Evolutionary conservation across 2,329 filamentous ascomycete genomes (phyloP).

Genomic region (Aaosphaeria arxii): DNA sequence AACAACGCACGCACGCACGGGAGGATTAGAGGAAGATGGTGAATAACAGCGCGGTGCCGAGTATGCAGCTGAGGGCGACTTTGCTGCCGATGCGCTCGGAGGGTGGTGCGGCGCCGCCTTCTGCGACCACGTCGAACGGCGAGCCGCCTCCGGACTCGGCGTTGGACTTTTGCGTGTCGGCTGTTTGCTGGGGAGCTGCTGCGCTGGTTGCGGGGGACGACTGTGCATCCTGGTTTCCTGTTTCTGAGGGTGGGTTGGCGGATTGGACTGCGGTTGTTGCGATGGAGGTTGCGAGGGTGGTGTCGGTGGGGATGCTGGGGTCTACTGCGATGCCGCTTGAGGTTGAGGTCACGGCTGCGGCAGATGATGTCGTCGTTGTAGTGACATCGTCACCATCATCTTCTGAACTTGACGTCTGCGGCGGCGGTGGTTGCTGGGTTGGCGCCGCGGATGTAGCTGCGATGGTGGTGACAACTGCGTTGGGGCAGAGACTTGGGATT

Average conservation of each 20-base stretch:
- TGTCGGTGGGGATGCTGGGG: constrained; percentile 1
- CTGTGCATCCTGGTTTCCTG: background rate
- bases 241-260: background rate
- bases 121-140: constrained; percentile 40
- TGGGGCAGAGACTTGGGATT: constrained; percentile 38
- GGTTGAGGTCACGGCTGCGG: background rate
- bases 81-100: constrained; percentile 5
- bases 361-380: background rate
- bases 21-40: background rate
- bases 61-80: background rate
- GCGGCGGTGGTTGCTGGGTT: background rate
- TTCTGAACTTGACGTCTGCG: background rate
- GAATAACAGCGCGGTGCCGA: constrained; percentile 8
- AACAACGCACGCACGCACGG: too few relatives aligned
- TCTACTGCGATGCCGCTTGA: background rate
- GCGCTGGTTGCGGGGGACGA: constrained; percentile 7
- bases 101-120: constrained; percentile 11
- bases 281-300: constrained; percentile 1
- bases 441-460: background rate
- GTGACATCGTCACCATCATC: background rate
- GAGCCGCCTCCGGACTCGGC: constrained; percentile 43
- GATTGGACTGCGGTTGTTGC: background rate
- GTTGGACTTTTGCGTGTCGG: constrained; percentile 31
- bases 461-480: constrained; percentile 20
- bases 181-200: constrained; percentile 4